These are phyloP conservation scores for Angomonas desouzai DNA, from an alignment of 208 protist species.

Conservation along the genomic window DNA sequence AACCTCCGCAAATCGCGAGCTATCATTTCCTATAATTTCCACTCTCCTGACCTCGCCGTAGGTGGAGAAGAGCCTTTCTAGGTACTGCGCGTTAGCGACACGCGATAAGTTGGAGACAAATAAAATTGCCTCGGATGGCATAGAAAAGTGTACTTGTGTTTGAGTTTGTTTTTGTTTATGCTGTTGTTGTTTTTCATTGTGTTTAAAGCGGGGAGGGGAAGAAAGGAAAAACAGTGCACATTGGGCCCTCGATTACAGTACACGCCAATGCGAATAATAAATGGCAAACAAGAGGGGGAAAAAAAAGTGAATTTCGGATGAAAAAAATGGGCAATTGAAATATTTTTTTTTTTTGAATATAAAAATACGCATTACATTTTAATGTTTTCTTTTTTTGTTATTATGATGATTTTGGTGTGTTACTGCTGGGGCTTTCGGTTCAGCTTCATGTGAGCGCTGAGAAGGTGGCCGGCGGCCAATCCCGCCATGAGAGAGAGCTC, in stretches of 20 bases:
- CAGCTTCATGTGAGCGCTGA: conserved; percentile 91
- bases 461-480: conserved; percentile 84
- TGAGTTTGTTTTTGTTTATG: not conserved
- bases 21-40: conserved; percentile 49
- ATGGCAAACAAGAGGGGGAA: too few species aligned
- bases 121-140: conserved; percentile 26
- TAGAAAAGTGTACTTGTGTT: conserved; percentile 4
- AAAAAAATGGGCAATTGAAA: too few species aligned
- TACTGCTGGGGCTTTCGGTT: conserved; percentile 74
- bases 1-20: conserved; percentile 62
- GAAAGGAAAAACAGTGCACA: too few species aligned
- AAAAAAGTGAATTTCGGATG: too few species aligned
- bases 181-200: too few species aligned
- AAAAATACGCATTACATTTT: too few species aligned
- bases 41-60: conserved; percentile 68
- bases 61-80: conserved; percentile 79
- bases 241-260: too few species aligned
- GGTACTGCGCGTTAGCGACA: conserved; percentile 72
- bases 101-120: conserved; percentile 79
- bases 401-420: not conserved
- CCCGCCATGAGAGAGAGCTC: conserved; percentile 97
- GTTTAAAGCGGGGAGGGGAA: too few species aligned
- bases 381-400: not conserved
- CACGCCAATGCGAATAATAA: too few species aligned
- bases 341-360: not conserved